Conservation (phyloP, 1,284 basidiomycete species). For the Rhizoctonia solani region DNA sequence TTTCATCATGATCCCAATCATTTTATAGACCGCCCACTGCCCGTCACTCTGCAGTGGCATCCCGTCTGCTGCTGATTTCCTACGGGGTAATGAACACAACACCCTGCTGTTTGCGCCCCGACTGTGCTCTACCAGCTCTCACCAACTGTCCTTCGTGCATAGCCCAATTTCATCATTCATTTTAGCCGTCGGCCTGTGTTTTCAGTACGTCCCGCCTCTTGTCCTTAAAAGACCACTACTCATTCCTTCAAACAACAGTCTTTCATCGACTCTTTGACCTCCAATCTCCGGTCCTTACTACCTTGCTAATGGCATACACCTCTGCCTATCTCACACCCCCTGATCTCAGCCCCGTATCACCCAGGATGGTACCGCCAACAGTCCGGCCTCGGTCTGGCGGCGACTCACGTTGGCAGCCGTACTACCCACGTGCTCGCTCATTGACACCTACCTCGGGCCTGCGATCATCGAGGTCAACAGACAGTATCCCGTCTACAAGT, state of each 20-base stretch:
- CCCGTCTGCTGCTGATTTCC: neutral
- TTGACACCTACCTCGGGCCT: slow-evolving; percentile 14
- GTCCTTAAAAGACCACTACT: slow-evolving; percentile 6
- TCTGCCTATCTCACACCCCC: slow-evolving; percentile 24
- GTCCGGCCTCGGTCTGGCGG: slow-evolving; percentile 6
- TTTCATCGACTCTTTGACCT: too few species aligned
- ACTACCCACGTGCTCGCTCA: neutral
- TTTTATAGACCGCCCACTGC: slow-evolving; percentile 10
- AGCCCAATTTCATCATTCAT: slow-evolving; percentile 20
- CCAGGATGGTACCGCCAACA: neutral
- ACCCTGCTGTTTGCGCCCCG: neutral
- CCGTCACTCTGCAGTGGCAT: neutral
- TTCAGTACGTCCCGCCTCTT: neutral
- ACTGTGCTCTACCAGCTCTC: neutral
- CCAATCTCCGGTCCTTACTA: slow-evolving; percentile 25
- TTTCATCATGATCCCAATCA: neutral
- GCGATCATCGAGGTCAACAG: slow-evolving; percentile 9
- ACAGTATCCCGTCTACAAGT: slow-evolving; percentile 1
- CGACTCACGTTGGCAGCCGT: slow-evolving; percentile 25
- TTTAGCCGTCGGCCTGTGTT: slow-evolving; percentile 23
- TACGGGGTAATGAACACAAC: slow-evolving; percentile 15
- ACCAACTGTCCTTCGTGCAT: slow-evolving; percentile 16
- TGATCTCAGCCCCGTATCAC: slow-evolving; percentile 8
- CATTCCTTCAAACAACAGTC: neutral
- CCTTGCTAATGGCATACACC: slow-evolving; percentile 1